Evolutionary conservation across 306 rosid genomes (phyloP).

Genomic region (Dalbergia cochinchinensis): DNA sequence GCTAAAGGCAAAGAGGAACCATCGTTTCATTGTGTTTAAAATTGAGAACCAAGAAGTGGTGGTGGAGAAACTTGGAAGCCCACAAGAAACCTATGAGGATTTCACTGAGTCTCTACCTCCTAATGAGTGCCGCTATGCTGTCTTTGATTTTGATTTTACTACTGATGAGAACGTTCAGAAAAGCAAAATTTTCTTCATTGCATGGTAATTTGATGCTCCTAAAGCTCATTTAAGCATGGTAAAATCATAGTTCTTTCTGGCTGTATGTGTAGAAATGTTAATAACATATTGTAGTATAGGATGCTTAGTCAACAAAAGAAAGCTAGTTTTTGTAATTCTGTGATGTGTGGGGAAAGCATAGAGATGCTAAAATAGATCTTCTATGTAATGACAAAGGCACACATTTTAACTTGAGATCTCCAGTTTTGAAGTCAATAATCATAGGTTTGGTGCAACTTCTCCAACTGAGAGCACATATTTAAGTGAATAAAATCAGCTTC

Average conservation of each 20-base stretch:
- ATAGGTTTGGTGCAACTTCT: too few relatives aligned
- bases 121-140: constrained; percentile 68
- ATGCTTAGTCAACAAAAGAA: too few relatives aligned
- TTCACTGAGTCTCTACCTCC: constrained; percentile 53
- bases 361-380: background rate
- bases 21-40: constrained; percentile 64
- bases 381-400: too few relatives aligned
- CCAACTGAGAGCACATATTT: too few relatives aligned
- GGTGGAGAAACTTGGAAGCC: constrained; percentile 58
- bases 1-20: constrained; percentile 63
- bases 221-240: background rate
- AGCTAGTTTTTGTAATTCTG: too few relatives aligned
- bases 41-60: constrained; percentile 58
- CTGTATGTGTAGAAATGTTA: background rate
- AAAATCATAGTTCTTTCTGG: background rate
- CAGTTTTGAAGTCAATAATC: too few relatives aligned
- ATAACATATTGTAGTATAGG: too few relatives aligned
- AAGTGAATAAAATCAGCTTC: too few relatives aligned
- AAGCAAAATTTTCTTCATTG: constrained; percentile 73
- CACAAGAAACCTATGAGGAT: constrained; percentile 55
- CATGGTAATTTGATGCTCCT: constrained; percentile 52
- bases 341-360: too few relatives aligned
- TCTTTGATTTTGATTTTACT: constrained; percentile 64
- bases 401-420: too few relatives aligned
- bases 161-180: constrained; percentile 61